Evolutionary conservation across 306 rosid genomes (phyloP).

Genomic region (Macrotyloma uniflorum): DNA sequence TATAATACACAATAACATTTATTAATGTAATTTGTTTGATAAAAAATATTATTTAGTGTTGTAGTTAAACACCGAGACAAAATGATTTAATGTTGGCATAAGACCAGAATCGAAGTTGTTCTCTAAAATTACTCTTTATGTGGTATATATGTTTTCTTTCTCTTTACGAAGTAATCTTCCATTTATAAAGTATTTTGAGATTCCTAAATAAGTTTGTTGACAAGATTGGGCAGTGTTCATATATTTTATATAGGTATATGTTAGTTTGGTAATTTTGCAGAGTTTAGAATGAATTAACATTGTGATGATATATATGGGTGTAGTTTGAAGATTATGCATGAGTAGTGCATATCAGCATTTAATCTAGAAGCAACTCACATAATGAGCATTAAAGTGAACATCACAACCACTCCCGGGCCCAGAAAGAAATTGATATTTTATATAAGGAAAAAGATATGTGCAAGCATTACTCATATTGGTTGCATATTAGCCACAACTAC

Average conservation of each 20-base stretch:
- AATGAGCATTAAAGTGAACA: slow-evolving; percentile 15
- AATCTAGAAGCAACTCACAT: slow-evolving; percentile 17
- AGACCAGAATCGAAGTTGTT: not conserved
- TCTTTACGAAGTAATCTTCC: not conserved
- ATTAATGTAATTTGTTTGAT: too few relatives aligned
- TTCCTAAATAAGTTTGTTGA: not conserved
- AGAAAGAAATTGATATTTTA: not conserved
- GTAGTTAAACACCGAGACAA: too few relatives aligned
- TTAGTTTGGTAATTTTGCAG: not conserved
- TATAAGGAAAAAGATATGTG: too few relatives aligned
- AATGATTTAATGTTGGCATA: too few relatives aligned
- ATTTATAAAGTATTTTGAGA: not conserved
- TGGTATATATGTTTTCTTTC: not conserved
- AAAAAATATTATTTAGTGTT: too few relatives aligned
- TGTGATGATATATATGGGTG: not conserved
- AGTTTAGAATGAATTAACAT: not conserved
- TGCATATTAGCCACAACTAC: not conserved
- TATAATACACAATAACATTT: too few relatives aligned
- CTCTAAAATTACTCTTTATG: not conserved
- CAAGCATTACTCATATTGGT: not conserved
- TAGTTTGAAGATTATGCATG: not conserved
- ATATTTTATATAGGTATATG: not conserved
- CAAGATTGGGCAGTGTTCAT: not conserved
- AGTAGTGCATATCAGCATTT: slow-evolving; percentile 5
- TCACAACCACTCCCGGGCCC: slow-evolving; percentile 35